A percentile compares a stretch with the other conserved stretches of the same genome.
Evolutionary conservation across 495 filamentous ascomycete genomes (phyloP).

Genomic region (Podospora comata): DNA sequence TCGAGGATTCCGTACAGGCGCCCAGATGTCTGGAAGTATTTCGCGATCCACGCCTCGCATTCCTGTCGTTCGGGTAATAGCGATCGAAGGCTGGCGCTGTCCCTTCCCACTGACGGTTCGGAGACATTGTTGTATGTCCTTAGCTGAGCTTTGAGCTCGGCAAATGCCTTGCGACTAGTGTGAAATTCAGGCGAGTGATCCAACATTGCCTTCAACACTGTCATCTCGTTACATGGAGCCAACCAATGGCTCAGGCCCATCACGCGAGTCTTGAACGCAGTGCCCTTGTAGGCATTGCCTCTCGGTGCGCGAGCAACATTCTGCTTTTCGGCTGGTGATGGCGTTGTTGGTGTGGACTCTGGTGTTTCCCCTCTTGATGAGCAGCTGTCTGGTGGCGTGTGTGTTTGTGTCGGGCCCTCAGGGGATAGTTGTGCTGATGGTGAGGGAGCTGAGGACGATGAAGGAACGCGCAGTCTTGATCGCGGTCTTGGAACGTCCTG

Average conservation of each 20-base stretch:
- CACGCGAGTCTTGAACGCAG: constrained; percentile 22
- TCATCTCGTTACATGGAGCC: constrained; percentile 24
- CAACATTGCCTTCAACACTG: constrained; percentile 22
- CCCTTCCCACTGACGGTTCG: not conserved
- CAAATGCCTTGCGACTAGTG: constrained; percentile 17
- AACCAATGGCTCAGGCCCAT: constrained; percentile 28
- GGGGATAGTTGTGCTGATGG: not conserved
- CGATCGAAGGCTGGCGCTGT: constrained; percentile 9
- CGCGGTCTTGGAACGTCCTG: constrained; percentile 3
- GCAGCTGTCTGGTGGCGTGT: constrained; percentile 20
- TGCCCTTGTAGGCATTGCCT: constrained; percentile 14
- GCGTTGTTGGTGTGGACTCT: constrained; percentile 5
- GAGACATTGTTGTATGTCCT: constrained; percentile 5
- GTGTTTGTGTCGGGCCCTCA: not conserved
- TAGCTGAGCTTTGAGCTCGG: constrained; percentile 22
- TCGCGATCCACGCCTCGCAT: constrained; percentile 17
- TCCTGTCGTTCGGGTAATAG: constrained; percentile 20
- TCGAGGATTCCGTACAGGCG: constrained; percentile 26
- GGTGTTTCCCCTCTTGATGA: constrained; percentile 17
- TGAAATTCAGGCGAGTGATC: constrained; percentile 22
- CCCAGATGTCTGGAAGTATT: constrained; percentile 20
- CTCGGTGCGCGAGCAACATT: not conserved
- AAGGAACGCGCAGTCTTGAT: not conserved
- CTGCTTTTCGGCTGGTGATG: not conserved
- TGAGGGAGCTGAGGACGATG: not conserved